Conservation (phyloP, 2,329 filamentous ascomycete genomes). For the Stagonosporopsis cucurbitacearum region DNA sequence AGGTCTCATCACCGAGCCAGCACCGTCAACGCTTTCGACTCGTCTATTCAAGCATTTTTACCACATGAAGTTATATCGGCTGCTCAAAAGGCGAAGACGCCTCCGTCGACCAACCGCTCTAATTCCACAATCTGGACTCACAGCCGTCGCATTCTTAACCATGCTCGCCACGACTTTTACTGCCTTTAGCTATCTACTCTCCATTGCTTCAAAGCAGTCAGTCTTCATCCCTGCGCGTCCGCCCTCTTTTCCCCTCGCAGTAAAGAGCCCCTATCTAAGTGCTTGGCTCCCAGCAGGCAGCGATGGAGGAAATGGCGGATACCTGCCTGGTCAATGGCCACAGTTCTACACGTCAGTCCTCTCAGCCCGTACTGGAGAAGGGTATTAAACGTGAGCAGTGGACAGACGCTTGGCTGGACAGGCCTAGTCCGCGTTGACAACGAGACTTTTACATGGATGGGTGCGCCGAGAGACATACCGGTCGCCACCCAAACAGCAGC, state of each 20-base stretch:
- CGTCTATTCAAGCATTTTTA: background rate
- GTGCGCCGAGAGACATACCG: constrained; percentile 71
- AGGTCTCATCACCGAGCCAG: background rate
- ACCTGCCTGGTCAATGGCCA: constrained; percentile 73
- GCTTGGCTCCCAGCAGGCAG: constrained; percentile 65
- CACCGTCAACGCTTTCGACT: background rate
- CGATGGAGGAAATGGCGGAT: constrained; percentile 88
- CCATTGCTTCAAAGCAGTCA: constrained; percentile 47
- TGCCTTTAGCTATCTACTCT: constrained; percentile 27
- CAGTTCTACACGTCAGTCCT: constrained; percentile 69
- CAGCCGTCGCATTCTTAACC: background rate
- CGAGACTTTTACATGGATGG: constrained; percentile 63
- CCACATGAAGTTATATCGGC: background rate
- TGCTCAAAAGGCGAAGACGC: background rate
- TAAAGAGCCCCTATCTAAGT: constrained; percentile 59
- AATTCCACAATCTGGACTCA: background rate
- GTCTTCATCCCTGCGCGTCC: constrained; percentile 70
- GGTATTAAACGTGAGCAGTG: constrained; percentile 69
- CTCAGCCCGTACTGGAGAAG: background rate
- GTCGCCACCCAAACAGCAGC: constrained; percentile 72
- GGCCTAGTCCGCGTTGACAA: constrained; percentile 65
- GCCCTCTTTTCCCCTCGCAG: constrained; percentile 58
- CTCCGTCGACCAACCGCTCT: background rate
- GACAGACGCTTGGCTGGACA: constrained; percentile 69
- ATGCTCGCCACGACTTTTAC: constrained; percentile 32